Percentiles rank a stretch among this genome's conserved stretches.
These are phyloP conservation scores for Macaranga tanarius DNA, from an alignment of 441 rosid species.

Conservation along the genomic window DNA sequence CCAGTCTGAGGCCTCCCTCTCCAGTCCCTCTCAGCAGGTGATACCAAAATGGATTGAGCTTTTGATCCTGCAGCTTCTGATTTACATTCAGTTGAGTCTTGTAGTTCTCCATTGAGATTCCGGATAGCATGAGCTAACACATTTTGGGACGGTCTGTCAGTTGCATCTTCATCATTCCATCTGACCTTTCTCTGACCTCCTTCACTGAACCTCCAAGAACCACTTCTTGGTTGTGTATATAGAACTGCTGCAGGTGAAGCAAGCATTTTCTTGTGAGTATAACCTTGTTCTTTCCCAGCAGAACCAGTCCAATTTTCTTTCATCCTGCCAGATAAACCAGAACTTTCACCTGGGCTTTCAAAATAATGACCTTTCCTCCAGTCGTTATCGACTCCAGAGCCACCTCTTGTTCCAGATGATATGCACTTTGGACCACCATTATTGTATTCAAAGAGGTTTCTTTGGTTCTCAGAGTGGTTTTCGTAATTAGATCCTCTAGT, in stretches of 20 bases:
- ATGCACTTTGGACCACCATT: constrained; percentile 25
- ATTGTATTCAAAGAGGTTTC: constrained; percentile 9
- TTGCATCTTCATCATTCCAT: constrained; percentile 20
- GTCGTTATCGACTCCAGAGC: constrained; percentile 7
- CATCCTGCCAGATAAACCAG: constrained; percentile 11
- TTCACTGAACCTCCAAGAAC: constrained; percentile 14
- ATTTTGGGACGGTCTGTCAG: constrained; percentile 3
- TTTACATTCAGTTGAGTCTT: constrained; percentile 19
- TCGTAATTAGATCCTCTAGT: constrained; percentile 1
- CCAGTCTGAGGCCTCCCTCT: constrained; percentile 12
- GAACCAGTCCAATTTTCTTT: constrained; percentile 29
- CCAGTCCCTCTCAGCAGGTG: constrained; percentile 17
- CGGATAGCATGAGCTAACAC: constrained; percentile 14
- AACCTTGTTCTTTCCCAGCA: constrained; percentile 8
- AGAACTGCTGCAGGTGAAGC: constrained; percentile 35
- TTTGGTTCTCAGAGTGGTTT: constrained; percentile 6
- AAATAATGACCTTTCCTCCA: constrained; percentile 24
- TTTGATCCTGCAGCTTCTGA: constrained; percentile 6
- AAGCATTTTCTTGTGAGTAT: constrained; percentile 9
- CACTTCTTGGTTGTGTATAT: constrained; percentile 43
- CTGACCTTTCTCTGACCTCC: constrained; percentile 27
- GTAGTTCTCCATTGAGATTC: constrained; percentile 22
- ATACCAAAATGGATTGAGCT: constrained; percentile 11
- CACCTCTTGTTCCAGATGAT: constrained; percentile 9
- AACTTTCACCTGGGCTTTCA: constrained; percentile 17